A percentile compares a stretch with the other conserved stretches of the same genome.
Evolutionary conservation across 202 grass and related monocot genomes (phyloP).

Genomic region (Digitaria exilis): DNA sequence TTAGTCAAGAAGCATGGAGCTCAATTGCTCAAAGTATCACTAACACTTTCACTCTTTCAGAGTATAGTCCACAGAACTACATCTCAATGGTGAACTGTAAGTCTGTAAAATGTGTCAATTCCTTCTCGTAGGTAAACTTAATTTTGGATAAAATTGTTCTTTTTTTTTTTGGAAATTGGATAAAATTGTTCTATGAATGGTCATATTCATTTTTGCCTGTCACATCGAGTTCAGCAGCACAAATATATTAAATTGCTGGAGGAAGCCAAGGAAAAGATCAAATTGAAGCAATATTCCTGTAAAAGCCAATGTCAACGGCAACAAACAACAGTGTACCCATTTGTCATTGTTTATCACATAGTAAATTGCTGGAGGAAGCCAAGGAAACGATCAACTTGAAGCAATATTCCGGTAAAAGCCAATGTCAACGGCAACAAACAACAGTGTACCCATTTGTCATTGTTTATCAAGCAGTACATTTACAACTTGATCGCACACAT

Average conservation of each 20-base stretch:
- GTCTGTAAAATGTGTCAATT: not conserved
- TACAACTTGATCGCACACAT: constrained; percentile 3
- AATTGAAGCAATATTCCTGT: constrained; percentile 13
- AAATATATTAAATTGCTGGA: not conserved
- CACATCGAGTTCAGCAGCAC: not conserved
- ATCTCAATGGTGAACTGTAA: not conserved
- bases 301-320: not conserved
- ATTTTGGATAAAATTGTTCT: too few relatives aligned
- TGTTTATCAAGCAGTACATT: not conserved
- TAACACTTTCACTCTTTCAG: not conserved
- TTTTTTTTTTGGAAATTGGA: too few relatives aligned
- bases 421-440: not conserved
- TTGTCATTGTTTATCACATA: not conserved
- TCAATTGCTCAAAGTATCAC: not conserved
- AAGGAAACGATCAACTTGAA: constrained; percentile 1
- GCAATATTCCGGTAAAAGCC: constrained; percentile 3
- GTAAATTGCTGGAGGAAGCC: not conserved
- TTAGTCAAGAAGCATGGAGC: not conserved
- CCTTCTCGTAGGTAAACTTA: not conserved
- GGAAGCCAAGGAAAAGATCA: not conserved
- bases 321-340: not conserved
- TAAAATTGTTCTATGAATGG: too few relatives aligned
- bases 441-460: not conserved
- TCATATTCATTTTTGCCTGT: not conserved
- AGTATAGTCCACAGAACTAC: not conserved